Percentiles rank a stretch among this genome's conserved stretches.
These are phyloP conservation scores for Penicillium thymicola DNA, from an alignment of 2,329 filamentous ascomycete species.

Conservation along the genomic window DNA sequence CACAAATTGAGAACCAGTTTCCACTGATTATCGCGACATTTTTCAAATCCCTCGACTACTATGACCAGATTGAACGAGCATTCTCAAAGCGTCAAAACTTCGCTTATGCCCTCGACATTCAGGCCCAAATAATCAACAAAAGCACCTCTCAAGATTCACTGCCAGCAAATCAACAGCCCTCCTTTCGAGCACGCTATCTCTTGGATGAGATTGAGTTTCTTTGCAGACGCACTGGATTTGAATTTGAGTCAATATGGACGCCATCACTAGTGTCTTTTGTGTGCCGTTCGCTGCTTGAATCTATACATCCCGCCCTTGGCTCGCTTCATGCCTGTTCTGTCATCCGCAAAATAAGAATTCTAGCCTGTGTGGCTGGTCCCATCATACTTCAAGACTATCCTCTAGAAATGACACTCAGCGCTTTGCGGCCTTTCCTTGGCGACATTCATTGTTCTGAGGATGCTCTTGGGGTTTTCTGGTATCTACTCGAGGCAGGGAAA, in stretches of 20 bases:
- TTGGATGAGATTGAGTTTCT: conserved; percentile 72
- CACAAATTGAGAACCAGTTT: conserved; percentile 66
- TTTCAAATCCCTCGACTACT: conserved; percentile 73
- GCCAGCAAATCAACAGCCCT: conserved; percentile 79
- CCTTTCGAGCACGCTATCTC: conserved; percentile 75
- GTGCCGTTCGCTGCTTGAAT: conserved; percentile 73
- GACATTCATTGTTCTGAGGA: conserved; percentile 89
- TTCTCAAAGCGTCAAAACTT: conserved; percentile 61
- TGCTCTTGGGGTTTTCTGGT: conserved; percentile 79
- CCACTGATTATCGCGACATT: conserved; percentile 73
- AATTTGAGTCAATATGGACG: conserved; percentile 68
- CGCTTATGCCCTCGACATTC: conserved; percentile 58
- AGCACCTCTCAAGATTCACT: conserved; percentile 64
- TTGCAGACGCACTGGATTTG: conserved; percentile 67
- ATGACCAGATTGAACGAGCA: conserved; percentile 67
- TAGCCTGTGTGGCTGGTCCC: conserved; percentile 73
- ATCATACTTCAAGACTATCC: conserved; percentile 75
- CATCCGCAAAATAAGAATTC: conserved; percentile 76
- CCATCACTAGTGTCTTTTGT: conserved; percentile 70
- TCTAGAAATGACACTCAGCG: conserved; percentile 83
- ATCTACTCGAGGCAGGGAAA: conserved; percentile 69
- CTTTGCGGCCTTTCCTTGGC: conserved; percentile 72
- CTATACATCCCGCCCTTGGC: conserved; percentile 77
- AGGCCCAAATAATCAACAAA: conserved; percentile 67
- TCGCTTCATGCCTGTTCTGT: conserved; percentile 83